Evolutionary conservation across 495 filamentous ascomycete species (phyloP).

Genomic region (Xylaria nigripes): DNA sequence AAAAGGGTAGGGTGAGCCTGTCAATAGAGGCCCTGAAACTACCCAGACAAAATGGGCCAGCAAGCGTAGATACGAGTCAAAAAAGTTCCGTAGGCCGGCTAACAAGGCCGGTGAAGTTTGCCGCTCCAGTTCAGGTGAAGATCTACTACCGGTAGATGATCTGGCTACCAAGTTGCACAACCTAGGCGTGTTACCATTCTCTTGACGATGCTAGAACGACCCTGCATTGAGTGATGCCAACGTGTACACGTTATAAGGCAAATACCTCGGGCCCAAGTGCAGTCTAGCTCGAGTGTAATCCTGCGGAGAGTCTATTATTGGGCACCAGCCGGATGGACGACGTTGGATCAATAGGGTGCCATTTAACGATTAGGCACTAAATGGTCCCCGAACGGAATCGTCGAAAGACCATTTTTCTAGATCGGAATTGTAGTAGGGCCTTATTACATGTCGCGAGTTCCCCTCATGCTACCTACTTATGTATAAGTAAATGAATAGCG

Average conservation of each 20-base stretch:
- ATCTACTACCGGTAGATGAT: conserved; percentile 15
- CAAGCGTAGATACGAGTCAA: conserved; percentile 2
- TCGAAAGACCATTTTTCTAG: conserved; percentile 1
- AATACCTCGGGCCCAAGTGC: conserved; percentile 5
- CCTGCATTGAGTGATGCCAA: conserved; percentile 13
- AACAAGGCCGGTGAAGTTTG: conserved; percentile 8
- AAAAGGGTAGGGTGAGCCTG: background rate
- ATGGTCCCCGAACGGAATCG: conserved; percentile 12
- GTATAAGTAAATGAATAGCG: conserved; percentile 17
- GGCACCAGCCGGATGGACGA: conserved; percentile 17
- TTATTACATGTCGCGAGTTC: conserved; percentile 23
- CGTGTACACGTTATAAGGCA: conserved; percentile 11
- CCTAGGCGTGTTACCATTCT: background rate
- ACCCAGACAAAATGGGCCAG: conserved; percentile 1
- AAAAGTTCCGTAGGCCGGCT: conserved; percentile 7
- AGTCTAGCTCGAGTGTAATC: conserved; percentile 2
- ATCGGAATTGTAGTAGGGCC: conserved; percentile 8
- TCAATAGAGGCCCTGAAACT: background rate
- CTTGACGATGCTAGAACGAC: conserved; percentile 5
- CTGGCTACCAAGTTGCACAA: conserved; percentile 11
- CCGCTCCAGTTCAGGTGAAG: conserved; percentile 12
- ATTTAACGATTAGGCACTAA: conserved; percentile 22
- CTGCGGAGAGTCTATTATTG: conserved; percentile 4
- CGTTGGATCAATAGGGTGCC: conserved; percentile 22
- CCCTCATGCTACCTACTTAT: conserved; percentile 7